Evolutionary conservation across 345 rosid species (phyloP), one percentile per base, ranked within the genome.

Genomic region (Euphorbia tirucalli): DNA sequence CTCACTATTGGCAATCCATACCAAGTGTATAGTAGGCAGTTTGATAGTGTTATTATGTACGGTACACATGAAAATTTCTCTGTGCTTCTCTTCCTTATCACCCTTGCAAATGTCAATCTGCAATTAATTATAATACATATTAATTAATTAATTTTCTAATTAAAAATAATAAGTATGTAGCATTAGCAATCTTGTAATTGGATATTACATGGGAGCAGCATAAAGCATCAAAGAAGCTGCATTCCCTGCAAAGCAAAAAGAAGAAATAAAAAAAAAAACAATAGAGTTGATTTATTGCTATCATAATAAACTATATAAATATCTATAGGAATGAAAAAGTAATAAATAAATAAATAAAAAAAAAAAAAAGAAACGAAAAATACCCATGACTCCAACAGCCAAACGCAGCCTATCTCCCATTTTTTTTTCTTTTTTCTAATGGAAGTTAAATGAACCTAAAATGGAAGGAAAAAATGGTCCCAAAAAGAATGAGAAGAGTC

Each of bases 1-100:
- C 97, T 94, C 35, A 92, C 97, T 11, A 90, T 62, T 0, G 98
- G 98, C 76, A 88, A 62, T 25, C 92, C 98, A 39, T 94, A 94
- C 96, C 96, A 90, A 59, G 90, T 89, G 71, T 84, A 90, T 0
- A 94, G 73, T 32, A 94, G 85, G 75, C 98, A 94, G 69, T 87
- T 90, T 35, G 83, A 67, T 5, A 90, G 83, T 25, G 97, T 78
- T 60, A 84, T 70, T 19, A 84, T 73, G 81, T 92, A 94, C 43
- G 97, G 98, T 54, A 94, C 6, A 72, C 93, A 89, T 63, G 98
- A 92, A 74, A 87, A 94, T 79, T 82, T 88, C 67, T 84, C 95
- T 0, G 90, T 89, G 78, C 85, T 90, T 83, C 79, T 89, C 87
- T 82, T 94, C 83, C 77, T 86, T 61, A 87, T 66, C 55, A 92